These are phyloP conservation scores for Cladosporium sp. DNA, from an alignment of 2,329 filamentous ascomycete species.

Conservation along the genomic window DNA sequence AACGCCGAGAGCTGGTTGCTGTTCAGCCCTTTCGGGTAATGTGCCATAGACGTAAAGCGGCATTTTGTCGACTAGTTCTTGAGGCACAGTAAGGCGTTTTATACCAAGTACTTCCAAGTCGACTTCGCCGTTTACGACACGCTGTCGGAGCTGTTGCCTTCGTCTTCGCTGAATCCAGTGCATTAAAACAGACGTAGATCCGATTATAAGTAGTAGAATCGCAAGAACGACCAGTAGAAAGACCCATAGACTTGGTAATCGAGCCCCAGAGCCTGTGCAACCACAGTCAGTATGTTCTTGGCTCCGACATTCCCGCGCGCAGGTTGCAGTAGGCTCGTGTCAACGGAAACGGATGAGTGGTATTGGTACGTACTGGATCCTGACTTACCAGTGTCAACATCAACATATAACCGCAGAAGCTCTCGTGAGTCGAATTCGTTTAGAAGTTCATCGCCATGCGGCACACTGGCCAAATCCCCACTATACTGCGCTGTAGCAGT, in stretches of 20 bases:
- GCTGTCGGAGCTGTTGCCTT: slow-evolving; percentile 60
- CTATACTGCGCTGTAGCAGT: slow-evolving; percentile 70
- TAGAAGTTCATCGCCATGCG: slow-evolving; percentile 35
- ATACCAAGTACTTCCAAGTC: slow-evolving; percentile 84
- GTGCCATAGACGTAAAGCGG: slow-evolving; percentile 68
- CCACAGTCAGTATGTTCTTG: neutral
- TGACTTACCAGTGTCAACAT: slow-evolving; percentile 42
- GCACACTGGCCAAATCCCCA: slow-evolving; percentile 58
- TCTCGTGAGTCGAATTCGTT: slow-evolving; percentile 36
- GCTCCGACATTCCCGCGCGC: neutral
- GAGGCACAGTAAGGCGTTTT: slow-evolving; percentile 72
- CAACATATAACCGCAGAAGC: slow-evolving; percentile 48
- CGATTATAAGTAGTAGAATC: slow-evolving; percentile 64
- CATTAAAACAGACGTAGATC: slow-evolving; percentile 65
- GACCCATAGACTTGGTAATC: slow-evolving; percentile 72
- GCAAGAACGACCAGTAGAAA: slow-evolving; percentile 67
- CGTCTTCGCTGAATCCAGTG: slow-evolving; percentile 70
- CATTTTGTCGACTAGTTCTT: slow-evolving; percentile 64
- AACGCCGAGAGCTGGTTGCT: neutral
- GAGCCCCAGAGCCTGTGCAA: slow-evolving; percentile 19
- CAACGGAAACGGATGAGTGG: too few species aligned
- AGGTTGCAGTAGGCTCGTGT: too few species aligned
- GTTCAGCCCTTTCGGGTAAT: neutral
- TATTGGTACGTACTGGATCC: too few species aligned
- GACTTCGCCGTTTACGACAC: slow-evolving; percentile 72